phyloP scores from a whole-genome alignment of 2,329 filamentous ascomycete species.

The Teratosphaeria viscida region DNA sequence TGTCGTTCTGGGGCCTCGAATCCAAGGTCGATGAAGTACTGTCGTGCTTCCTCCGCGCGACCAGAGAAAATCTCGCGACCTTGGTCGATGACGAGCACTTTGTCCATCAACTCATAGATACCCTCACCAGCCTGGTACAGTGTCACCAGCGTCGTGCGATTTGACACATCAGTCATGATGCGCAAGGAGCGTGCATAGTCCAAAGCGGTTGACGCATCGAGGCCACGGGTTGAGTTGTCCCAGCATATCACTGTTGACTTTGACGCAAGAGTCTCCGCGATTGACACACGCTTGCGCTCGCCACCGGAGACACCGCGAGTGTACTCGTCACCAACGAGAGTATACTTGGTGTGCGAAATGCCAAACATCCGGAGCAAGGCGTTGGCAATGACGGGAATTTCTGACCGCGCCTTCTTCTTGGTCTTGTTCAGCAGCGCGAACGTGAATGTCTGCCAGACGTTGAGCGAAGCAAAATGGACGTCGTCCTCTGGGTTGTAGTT shows the following conservation, averaged over 20 bases:
- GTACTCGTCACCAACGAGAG: conserved; percentile 63
- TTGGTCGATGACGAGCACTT: conserved; percentile 65
- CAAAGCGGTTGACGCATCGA: conserved; percentile 68
- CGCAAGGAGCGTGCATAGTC: conserved; percentile 69
- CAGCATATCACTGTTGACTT: conserved; percentile 65
- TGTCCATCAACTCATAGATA: conserved; percentile 67
- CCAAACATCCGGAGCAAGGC: conserved; percentile 69
- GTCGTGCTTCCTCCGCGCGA: conserved; percentile 47
- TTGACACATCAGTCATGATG: conserved; percentile 68
- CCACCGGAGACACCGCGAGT: conserved; percentile 68
- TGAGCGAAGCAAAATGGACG: conserved; percentile 61
- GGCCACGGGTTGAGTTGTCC: conserved; percentile 72
- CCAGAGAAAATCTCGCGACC: conserved; percentile 61
- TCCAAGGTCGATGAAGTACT: conserved; percentile 57
- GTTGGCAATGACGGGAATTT: conserved; percentile 59
- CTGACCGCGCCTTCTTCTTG: conserved; percentile 51
- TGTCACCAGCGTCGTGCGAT: conserved; percentile 60
- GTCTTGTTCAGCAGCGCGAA: conserved; percentile 70
- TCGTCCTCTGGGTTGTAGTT: conserved; percentile 73
- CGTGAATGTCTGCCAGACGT: conserved; percentile 65
- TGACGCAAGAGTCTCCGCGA: conserved; percentile 66
- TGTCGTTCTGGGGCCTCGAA: conserved; percentile 50
- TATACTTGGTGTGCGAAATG: conserved; percentile 64
- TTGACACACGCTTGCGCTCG: conserved; percentile 69
- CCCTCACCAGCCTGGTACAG: conserved; percentile 62